phyloP scores from a whole-genome alignment of 306 rosid genomes.

The Cajanus cajan region DNA sequence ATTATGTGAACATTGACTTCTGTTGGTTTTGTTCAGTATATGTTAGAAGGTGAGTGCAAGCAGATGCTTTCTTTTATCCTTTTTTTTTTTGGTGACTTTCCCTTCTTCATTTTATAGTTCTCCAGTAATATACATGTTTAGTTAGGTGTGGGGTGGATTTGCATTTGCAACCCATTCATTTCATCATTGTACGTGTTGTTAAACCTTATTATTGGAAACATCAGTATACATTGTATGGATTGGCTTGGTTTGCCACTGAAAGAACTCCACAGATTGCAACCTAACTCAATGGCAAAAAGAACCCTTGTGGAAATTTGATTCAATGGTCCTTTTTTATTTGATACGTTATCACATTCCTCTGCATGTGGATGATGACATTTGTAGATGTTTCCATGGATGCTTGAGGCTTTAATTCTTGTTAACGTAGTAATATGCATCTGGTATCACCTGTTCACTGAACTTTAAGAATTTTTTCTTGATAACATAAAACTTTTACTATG shows the following conservation, averaged over 20 bases:
- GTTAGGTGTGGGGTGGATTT: constrained; percentile 45
- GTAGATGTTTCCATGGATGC: constrained; percentile 2
- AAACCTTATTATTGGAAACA: constrained; percentile 37
- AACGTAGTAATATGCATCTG: not conserved
- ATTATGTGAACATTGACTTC: constrained; percentile 31
- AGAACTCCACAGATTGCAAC: constrained; percentile 17
- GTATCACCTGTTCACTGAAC: not conserved
- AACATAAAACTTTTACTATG: not conserved
- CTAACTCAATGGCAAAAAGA: constrained; percentile 4
- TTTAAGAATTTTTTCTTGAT: not conserved
- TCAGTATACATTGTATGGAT: constrained; percentile 41
- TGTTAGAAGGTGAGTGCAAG: constrained; percentile 38
- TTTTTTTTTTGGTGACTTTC: not conserved
- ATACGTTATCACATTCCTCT: not conserved
- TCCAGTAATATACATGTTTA: constrained; percentile 38
- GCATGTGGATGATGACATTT: not conserved
- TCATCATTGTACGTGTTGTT: constrained; percentile 40
- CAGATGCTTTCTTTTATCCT: constrained; percentile 27
- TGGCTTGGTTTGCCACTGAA: constrained; percentile 42
- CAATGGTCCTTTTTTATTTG: constrained; percentile 8
- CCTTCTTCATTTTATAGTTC: constrained; percentile 6
- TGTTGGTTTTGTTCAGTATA: constrained; percentile 24
- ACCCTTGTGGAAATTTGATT: not conserved
- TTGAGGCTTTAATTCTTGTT: not conserved
- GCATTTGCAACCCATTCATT: constrained; percentile 44